Percentiles rank a stretch among this genome's conserved stretches.
These are phyloP conservation scores for Aristolochia fimbriata DNA, from an alignment of 164 flowering plant species.

Conservation along the genomic window DNA sequence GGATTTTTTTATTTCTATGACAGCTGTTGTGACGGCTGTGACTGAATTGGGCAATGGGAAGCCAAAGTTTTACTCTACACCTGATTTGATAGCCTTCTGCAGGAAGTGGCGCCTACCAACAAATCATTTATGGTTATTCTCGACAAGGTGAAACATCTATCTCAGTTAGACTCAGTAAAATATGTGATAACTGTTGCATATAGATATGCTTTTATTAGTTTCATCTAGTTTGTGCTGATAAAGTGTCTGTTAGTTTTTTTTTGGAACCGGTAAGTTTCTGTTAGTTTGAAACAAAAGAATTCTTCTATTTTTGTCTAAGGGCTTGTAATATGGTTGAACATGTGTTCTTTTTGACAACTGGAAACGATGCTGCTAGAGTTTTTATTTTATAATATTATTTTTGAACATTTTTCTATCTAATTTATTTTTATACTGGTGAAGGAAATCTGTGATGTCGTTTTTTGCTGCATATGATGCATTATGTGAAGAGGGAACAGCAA, in stretches of 20 bases:
- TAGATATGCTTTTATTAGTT: background rate
- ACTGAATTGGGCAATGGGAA: constrained; percentile 84
- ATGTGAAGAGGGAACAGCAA: constrained; percentile 93
- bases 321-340: too few species aligned
- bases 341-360: too few species aligned
- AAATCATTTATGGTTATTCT: constrained; percentile 93
- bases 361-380: too few species aligned
- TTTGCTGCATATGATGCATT: constrained; percentile 93
- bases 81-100: constrained; percentile 87
- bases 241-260: too few species aligned
- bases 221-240: constrained; percentile 1
- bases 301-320: too few species aligned
- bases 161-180: background rate
- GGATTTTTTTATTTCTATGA: constrained; percentile 3
- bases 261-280: too few species aligned
- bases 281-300: too few species aligned
- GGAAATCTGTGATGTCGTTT: constrained; percentile 87
- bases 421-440: constrained; percentile 15
- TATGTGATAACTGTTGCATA: background rate
- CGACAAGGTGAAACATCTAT: constrained; percentile 52
- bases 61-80: constrained; percentile 90
- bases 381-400: background rate
- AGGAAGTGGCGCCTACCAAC: constrained; percentile 91
- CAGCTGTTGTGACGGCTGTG: constrained; percentile 96
- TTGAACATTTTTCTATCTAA: constrained; percentile 2